Evolutionary conservation across 768 basidiomycete species (phyloP).

Genomic region (Leccinum truebloodii): DNA sequence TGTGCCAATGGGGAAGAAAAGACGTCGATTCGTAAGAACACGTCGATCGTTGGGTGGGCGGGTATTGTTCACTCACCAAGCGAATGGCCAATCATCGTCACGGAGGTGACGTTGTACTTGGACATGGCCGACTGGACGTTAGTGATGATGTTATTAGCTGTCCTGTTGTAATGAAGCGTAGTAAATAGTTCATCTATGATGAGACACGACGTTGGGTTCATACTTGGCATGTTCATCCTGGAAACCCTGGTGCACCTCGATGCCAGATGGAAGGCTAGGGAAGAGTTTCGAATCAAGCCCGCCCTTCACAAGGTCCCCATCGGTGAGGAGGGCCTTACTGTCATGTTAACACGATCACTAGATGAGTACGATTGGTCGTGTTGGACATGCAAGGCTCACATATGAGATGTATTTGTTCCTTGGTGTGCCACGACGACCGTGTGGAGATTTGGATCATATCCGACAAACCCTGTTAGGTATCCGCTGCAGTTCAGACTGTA

Average conservation of each 20-base stretch:
- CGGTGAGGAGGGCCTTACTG: slow-evolving; percentile 41
- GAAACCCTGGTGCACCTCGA: slow-evolving; percentile 51
- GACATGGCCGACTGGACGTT: slow-evolving; percentile 44
- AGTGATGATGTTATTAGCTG: slow-evolving; percentile 39
- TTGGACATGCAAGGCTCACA: slow-evolving; percentile 35
- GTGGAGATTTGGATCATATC: slow-evolving; percentile 40
- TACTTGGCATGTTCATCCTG: slow-evolving; percentile 43
- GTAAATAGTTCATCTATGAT: neutral
- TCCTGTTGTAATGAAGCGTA: slow-evolving; percentile 37
- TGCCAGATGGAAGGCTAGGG: slow-evolving; percentile 41
- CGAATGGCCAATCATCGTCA: slow-evolving; percentile 49
- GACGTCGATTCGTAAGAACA: neutral
- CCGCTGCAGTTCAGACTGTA: neutral
- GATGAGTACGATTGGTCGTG: slow-evolving; percentile 17
- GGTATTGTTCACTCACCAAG: slow-evolving; percentile 28
- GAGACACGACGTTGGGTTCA: slow-evolving; percentile 7
- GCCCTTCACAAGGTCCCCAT: slow-evolving; percentile 35
- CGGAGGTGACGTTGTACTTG: slow-evolving; percentile 31
- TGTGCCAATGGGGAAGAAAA: neutral
- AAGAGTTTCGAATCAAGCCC: slow-evolving; percentile 44
- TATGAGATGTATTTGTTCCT: slow-evolving; percentile 25
- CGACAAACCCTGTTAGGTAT: slow-evolving; percentile 30
- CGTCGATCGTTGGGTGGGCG: neutral
- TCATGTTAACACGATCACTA: neutral
- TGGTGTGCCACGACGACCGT: slow-evolving; percentile 38